Evolutionary conservation across 2,329 filamentous ascomycete genomes (phyloP).

Genomic region (Microdochium bolleyi): DNA sequence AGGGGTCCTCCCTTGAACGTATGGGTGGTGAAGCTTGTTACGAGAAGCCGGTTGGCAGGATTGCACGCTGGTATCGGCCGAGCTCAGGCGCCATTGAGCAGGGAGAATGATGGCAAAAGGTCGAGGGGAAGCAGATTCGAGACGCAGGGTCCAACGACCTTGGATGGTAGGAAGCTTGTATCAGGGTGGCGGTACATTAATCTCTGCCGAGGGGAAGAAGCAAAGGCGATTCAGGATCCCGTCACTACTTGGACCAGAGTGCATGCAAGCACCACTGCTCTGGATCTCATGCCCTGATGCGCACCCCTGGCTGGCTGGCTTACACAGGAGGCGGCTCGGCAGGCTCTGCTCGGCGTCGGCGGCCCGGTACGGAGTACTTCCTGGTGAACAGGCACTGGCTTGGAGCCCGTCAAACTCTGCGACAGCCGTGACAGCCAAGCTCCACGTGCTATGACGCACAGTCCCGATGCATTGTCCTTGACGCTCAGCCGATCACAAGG

Average conservation of each 20-base stretch:
- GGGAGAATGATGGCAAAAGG: not conserved
- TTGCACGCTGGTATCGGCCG: not conserved
- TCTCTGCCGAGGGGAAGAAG: not conserved
- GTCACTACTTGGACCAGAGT: not conserved
- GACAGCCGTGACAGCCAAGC: not conserved
- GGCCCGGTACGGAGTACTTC: too few species aligned
- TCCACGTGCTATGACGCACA: not conserved
- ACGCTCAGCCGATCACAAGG: not conserved
- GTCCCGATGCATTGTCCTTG: not conserved
- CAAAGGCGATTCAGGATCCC: not conserved
- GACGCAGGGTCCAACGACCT: not conserved
- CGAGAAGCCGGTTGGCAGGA: conserved; percentile 1
- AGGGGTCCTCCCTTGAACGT: not conserved
- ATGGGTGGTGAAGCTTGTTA: conserved; percentile 1
- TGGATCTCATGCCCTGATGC: not conserved
- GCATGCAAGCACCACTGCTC: not conserved
- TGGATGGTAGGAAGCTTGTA: not conserved
- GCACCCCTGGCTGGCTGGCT: not conserved
- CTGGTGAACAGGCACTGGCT: too few species aligned
- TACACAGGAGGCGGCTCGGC: too few species aligned
- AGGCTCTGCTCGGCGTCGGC: too few species aligned
- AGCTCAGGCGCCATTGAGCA: conserved; percentile 1
- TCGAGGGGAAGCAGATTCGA: not conserved
- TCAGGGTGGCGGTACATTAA: not conserved
- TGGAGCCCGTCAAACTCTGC: too few species aligned